Evolutionary conservation across 306 rosid species (phyloP).

Genomic region (Myrica gale): DNA sequence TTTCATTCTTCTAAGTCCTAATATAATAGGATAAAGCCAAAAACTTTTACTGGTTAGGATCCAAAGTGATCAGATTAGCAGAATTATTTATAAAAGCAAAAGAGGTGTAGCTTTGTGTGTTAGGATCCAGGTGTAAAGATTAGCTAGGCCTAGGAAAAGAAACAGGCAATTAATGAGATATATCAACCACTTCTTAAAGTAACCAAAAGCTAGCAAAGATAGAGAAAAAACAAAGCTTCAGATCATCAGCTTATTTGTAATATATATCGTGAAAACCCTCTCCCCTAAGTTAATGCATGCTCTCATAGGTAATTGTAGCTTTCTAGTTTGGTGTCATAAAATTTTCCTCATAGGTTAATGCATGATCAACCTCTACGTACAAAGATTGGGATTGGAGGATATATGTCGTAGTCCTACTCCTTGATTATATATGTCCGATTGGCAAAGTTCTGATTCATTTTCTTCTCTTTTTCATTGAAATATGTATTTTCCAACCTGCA

Average conservation of each 20-base stretch:
- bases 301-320: no score
- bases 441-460: no score
- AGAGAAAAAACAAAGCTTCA: not conserved
- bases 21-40: not conserved
- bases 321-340: no score
- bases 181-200: not conserved
- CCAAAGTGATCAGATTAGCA: not conserved
- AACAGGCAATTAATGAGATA: not conserved
- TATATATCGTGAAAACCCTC: not conserved
- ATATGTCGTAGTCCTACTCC: no score
- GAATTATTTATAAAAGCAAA: not conserved
- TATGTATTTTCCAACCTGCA: not conserved
- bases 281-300: no score
- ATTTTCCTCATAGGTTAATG: no score
- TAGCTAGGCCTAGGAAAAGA: not conserved
- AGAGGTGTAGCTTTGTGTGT: conserved; percentile 9
- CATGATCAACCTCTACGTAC: no score
- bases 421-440: no score
- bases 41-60: not conserved
- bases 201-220: not conserved
- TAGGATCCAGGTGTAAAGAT: conserved; percentile 2
- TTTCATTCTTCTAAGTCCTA: not conserved
- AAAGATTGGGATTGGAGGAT: no score
- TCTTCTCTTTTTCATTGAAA: not conserved
- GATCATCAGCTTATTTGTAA: not conserved